Evolutionary conservation across 108 stramenopile genomes (phyloP).

Genomic region (Cyclotella baltica): DNA sequence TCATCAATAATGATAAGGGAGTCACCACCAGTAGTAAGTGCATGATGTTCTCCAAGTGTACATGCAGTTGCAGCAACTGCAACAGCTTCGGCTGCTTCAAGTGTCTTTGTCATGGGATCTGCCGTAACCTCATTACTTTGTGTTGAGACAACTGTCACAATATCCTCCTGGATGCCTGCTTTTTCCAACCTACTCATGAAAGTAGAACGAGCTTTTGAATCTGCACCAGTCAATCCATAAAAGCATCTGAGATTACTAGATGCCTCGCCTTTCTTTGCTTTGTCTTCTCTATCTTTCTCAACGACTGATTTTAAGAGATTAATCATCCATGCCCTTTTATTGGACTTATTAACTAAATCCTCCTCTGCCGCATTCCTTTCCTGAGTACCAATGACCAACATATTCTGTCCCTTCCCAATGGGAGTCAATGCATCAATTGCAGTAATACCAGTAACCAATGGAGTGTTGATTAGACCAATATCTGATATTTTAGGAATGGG

Average conservation of each 20-base stretch:
- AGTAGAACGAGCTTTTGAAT: slow-evolving; percentile 38
- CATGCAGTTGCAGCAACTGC: slow-evolving; percentile 81
- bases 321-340: slow-evolving; percentile 56
- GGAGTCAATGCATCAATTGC: slow-evolving; percentile 89
- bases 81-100: slow-evolving; percentile 59
- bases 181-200: slow-evolving; percentile 50
- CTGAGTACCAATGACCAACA: slow-evolving; percentile 82
- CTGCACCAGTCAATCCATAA: slow-evolving; percentile 66
- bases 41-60: slow-evolving; percentile 78
- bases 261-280: neutral
- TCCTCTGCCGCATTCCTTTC: slow-evolving; percentile 39
- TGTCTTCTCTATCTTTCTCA: slow-evolving; percentile 17
- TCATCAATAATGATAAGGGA: slow-evolving; percentile 84
- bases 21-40: slow-evolving; percentile 71
- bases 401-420: slow-evolving; percentile 91
- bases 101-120: slow-evolving; percentile 3
- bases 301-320: slow-evolving; percentile 50
- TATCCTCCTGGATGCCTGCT: slow-evolving; percentile 62
- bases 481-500: slow-evolving; percentile 84
- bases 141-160: slow-evolving; percentile 61
- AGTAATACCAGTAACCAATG: slow-evolving; percentile 83
- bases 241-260: slow-evolving; percentile 59
- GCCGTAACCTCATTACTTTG: slow-evolving; percentile 30
- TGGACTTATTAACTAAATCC: slow-evolving; percentile 1
- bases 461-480: slow-evolving; percentile 87